A percentile compares a stretch with the other conserved stretches of the same genome.
These are phyloP conservation scores for Flaveria trinervia DNA, from an alignment of 129 eudicot species.

Conservation along the genomic window DNA sequence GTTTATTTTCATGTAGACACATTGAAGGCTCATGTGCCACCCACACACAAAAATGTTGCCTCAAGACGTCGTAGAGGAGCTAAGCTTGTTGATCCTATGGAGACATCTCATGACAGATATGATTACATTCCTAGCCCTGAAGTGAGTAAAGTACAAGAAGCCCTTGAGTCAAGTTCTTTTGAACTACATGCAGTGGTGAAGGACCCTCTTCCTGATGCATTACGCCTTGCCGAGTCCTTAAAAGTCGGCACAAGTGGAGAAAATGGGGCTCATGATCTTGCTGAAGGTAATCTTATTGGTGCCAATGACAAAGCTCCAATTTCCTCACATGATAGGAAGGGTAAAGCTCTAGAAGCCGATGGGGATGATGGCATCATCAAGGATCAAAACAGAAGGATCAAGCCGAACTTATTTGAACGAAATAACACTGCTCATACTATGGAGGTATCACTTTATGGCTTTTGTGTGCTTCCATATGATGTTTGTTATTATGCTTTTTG, in stretches of 20 bases:
- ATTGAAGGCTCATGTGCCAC: constrained; percentile 32
- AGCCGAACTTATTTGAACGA: constrained; percentile 59
- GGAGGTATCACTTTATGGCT: constrained; percentile 42
- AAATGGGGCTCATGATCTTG: constrained; percentile 30
- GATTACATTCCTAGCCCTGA: constrained; percentile 48
- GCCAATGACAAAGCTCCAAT: constrained; percentile 36
- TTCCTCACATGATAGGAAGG: constrained; percentile 33
- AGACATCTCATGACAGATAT: constrained; percentile 23
- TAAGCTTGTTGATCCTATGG: constrained; percentile 56
- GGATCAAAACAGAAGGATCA: constrained; percentile 29
- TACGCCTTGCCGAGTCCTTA: constrained; percentile 50
- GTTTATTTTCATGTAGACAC: constrained; percentile 37
- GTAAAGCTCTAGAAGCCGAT: constrained; percentile 42
- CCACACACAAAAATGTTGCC: constrained; percentile 47
- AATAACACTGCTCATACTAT: constrained; percentile 56
- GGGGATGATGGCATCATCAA: constrained; percentile 19
- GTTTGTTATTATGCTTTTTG: neutral
- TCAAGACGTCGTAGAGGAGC: constrained; percentile 48
- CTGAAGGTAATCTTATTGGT: constrained; percentile 29
- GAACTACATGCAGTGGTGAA: constrained; percentile 62
- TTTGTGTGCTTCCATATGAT: constrained; percentile 8
- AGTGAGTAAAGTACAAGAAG: constrained; percentile 48
- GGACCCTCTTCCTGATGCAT: constrained; percentile 82
- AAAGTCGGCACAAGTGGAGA: constrained; percentile 23
- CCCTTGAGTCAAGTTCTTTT: constrained; percentile 54